Percentiles rank a stretch among this genome's conserved stretches.
These are phyloP conservation scores for Trichoderma virens DNA, from an alignment of 495 filamentous ascomycete genomes.

Conservation along the genomic window DNA sequence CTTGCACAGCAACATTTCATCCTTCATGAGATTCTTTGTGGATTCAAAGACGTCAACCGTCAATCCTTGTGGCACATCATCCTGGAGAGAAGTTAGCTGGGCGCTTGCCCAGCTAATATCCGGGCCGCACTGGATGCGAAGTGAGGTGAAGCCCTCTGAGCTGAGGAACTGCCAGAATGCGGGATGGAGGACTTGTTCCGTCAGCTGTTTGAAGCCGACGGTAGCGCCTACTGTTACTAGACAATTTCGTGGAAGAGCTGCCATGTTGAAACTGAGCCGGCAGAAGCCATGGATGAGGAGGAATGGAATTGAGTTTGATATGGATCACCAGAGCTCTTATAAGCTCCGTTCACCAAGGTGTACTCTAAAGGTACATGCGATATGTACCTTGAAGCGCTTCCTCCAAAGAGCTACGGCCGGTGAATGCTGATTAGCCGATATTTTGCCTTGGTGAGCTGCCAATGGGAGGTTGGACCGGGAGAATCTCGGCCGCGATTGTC, in stretches of 20 bases:
- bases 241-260: conserved; percentile 15
- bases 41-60: conserved; percentile 59
- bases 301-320: not conserved
- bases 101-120: conserved; percentile 28
- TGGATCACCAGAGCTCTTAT: not conserved
- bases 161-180: conserved; percentile 52
- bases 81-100: conserved; percentile 15
- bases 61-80: conserved; percentile 23
- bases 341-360: not conserved
- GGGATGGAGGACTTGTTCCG: conserved; percentile 55
- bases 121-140: conserved; percentile 72
- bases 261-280: not conserved
- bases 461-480: conserved; percentile 4
- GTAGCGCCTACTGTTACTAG: conserved; percentile 92
- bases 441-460: not conserved
- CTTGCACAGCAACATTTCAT: conserved; percentile 44
- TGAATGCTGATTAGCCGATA: not conserved
- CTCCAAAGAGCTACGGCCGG: not conserved
- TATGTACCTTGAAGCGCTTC: not conserved
- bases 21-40: conserved; percentile 45
- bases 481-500: conserved; percentile 9
- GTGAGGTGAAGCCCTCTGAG: conserved; percentile 49
- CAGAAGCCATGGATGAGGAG: not conserved
- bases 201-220: conserved; percentile 64
- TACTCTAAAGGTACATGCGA: not conserved